These are phyloP conservation scores for Ailanthus altissimus DNA, from an alignment of 345 rosid species.

Conservation along the genomic window DNA sequence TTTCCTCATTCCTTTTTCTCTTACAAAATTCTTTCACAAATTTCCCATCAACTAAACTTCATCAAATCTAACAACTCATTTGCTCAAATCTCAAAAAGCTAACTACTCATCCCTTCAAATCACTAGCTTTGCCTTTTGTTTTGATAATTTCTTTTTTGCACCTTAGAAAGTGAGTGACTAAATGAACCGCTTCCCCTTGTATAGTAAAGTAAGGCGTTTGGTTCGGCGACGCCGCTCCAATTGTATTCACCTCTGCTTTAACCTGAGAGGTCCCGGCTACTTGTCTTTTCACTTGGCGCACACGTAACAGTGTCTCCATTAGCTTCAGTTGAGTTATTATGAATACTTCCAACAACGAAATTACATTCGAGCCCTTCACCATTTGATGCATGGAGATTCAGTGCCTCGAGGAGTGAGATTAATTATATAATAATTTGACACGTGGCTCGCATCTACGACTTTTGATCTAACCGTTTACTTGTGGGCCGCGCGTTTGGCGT, in stretches of 20 bases:
- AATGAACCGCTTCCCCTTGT: no score
- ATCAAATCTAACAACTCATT: slow-evolving; percentile 12
- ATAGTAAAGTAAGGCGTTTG: no score
- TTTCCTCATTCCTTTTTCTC: slow-evolving; percentile 61
- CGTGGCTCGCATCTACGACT: slow-evolving; percentile 36
- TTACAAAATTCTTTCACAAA: slow-evolving; percentile 17
- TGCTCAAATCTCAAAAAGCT: not conserved
- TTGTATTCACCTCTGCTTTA: no score
- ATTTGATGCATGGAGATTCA: not conserved
- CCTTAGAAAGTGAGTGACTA: no score
- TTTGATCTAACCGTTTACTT: slow-evolving; percentile 23
- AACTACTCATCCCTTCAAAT: not conserved
- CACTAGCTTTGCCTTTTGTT: not conserved
- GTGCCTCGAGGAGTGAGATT: not conserved
- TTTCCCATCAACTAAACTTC: slow-evolving; percentile 24
- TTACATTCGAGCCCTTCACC: slow-evolving; percentile 32
- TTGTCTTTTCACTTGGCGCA: slow-evolving; percentile 64
- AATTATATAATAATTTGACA: not conserved
- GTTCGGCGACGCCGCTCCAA: no score
- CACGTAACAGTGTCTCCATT: slow-evolving; percentile 52
- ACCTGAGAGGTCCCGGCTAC: no score
- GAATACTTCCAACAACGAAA: not conserved
- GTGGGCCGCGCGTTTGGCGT: slow-evolving; percentile 13
- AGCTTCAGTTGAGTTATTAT: not conserved
- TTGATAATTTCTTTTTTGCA: no score